Base-by-base conservation (phyloP, 805 yeast genomes). In the Blastobotrys terrestris region DNA sequence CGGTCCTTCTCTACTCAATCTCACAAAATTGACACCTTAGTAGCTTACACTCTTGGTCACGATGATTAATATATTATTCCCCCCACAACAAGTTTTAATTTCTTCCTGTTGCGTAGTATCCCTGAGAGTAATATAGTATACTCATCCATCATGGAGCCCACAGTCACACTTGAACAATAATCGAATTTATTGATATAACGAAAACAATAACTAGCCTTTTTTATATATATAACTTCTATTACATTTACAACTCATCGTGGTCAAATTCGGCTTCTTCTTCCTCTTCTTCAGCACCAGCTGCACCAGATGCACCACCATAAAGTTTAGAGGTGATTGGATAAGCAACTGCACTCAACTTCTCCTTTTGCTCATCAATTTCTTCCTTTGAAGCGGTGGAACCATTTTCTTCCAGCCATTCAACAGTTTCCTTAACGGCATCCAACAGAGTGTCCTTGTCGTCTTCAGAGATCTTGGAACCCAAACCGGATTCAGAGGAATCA, bases 301-400 rank as follows among this genome's bases (percentile, higher is more conserved):
- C 71, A 42, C 69, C 80, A 21, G 70, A 74, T 46, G 77, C 80
- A 54, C 77, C 81, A 55, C 78, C 83, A 71, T 85, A 86, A 53
- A 92, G 74, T 77, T 92, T 94, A 59, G 92, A 79, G 49, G 96
- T 87, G 65, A 94, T 91, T 71, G 98, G 97, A 72, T 84, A 84
- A 47, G 96, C 96, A 65, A 85, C 75, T 63, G 85, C 80, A 58
- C 85, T 80, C 70, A 92, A 80, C 67, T 85, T 74, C 63, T 86
- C 91, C 73, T 81, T 87, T 75, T 90, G 95, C 72, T 90, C 97
- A 53, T 88, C 95, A 62, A 87, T 85, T 66, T 94, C 99, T 72
- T 91, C 97, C 65, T 85, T 80, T 50, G 95, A 79, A 46, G 97
- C 97, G 57, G 87, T 75, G 54, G 88, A 95, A 64, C 77, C 82